Evolutionary conservation across 2,329 filamentous ascomycete species (phyloP).

Genomic region (Alternaria tenuissima): DNA sequence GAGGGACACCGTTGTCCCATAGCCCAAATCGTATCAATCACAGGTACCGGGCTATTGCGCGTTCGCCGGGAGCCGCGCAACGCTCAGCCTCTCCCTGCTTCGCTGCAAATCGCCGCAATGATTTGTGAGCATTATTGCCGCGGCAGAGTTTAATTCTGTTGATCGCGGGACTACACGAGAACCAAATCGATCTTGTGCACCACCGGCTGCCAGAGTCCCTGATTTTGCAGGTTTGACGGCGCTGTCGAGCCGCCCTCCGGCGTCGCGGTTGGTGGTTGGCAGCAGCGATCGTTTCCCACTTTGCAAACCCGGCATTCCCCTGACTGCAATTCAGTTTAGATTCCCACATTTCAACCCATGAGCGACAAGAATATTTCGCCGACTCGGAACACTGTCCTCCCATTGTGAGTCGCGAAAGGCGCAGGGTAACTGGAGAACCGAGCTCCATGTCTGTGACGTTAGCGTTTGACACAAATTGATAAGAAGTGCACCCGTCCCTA

Average conservation of each 20-base stretch:
- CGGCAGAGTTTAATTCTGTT: conserved; percentile 14
- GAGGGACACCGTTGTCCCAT: conserved; percentile 30
- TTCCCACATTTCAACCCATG: conserved; percentile 27
- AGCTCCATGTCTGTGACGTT: conserved; percentile 30
- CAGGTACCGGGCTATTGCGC: conserved; percentile 28
- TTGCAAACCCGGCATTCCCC: conserved; percentile 32
- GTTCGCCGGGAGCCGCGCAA: conserved; percentile 18
- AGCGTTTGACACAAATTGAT: conserved; percentile 37
- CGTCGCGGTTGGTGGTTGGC: conserved; percentile 20
- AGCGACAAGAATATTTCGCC: conserved; percentile 35
- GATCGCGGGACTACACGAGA: conserved; percentile 25
- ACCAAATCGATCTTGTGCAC: conserved; percentile 16
- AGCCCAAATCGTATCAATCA: conserved; percentile 35
- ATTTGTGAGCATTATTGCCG: conserved; percentile 15
- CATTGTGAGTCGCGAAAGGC: conserved; percentile 25
- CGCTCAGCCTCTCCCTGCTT: conserved; percentile 10
- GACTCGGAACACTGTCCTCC: conserved; percentile 27
- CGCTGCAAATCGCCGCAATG: conserved; percentile 5
- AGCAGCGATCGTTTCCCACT: conserved; percentile 42
- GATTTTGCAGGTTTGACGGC: conserved; percentile 28
- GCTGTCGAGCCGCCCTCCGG: conserved; percentile 31
- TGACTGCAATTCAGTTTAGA: conserved; percentile 32
- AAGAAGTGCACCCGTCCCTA: conserved; percentile 46
- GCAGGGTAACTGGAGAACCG: conserved; percentile 27
- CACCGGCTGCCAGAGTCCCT: conserved; percentile 15